A percentile compares a stretch with the other conserved stretches of the same genome.
phyloP scores from a whole-genome alignment of 2,329 filamentous ascomycete species.

The Uncinocarpus reesii region DNA sequence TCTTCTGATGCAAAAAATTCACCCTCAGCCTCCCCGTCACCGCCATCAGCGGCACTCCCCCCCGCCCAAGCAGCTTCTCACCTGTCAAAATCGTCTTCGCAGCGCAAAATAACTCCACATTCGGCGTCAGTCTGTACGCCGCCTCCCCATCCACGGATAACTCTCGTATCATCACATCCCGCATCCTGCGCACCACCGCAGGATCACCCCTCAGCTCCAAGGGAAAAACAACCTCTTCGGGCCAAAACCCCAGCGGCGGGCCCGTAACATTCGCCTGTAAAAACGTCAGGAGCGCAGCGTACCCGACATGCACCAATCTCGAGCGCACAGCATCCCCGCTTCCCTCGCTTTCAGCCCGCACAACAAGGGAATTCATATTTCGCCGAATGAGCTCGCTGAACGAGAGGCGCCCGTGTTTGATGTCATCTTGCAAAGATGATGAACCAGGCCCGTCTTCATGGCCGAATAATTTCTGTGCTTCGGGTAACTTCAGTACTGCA shows the following conservation, averaged over 20 bases:
- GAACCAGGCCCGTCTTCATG: constrained; percentile 19
- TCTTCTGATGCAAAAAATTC: constrained; percentile 60
- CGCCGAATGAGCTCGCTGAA: constrained; percentile 31
- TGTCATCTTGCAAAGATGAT: constrained; percentile 18
- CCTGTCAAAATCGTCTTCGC: constrained; percentile 52
- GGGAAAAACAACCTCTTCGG: constrained; percentile 43
- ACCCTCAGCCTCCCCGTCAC: constrained; percentile 60
- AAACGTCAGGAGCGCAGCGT: constrained; percentile 66
- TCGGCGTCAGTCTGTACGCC: constrained; percentile 72
- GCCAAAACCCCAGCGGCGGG: constrained; percentile 57
- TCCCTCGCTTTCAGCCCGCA: constrained; percentile 10
- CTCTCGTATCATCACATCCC: constrained; percentile 53
- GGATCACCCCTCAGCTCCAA: constrained; percentile 23
- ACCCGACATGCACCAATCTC: constrained; percentile 46
- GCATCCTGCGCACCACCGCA: constrained; percentile 36
- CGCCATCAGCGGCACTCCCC: constrained; percentile 28
- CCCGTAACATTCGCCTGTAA: constrained; percentile 82
- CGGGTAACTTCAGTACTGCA: constrained; percentile 27
- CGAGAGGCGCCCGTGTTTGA: constrained; percentile 26
- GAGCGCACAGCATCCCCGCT: constrained; percentile 24
- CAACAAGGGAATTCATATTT: constrained; percentile 23
- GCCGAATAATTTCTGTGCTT: constrained; percentile 33
- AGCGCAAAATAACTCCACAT: constrained; percentile 72
- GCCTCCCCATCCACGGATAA: constrained; percentile 76
- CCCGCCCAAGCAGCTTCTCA: constrained; percentile 31